Conservation (phyloP, 2,329 filamentous ascomycete species). For the Ceratocystis lukuohia region DNA sequence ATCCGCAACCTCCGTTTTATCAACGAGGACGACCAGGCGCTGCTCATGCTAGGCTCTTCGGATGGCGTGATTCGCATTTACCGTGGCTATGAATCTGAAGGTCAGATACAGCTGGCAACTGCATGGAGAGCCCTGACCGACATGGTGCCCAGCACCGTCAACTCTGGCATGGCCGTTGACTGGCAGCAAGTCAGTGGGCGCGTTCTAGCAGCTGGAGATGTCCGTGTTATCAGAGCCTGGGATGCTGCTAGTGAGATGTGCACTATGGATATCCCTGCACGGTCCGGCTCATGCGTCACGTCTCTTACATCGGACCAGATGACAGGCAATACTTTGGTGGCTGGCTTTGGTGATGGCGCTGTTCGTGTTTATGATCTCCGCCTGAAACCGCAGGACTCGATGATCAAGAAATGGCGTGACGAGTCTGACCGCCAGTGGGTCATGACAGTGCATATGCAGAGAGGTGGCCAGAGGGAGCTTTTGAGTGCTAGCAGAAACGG, state of each 20-base stretch:
- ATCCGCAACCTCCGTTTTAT: slow-evolving; percentile 96
- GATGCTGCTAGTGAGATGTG: slow-evolving; percentile 89
- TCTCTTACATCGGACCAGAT: slow-evolving; percentile 95
- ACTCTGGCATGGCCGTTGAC: slow-evolving; percentile 91
- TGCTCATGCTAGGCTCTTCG: slow-evolving; percentile 87
- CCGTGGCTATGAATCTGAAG: slow-evolving; percentile 71
- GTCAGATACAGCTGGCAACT: slow-evolving; percentile 70
- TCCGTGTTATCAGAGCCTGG: slow-evolving; percentile 92
- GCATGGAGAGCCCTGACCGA: slow-evolving; percentile 87
- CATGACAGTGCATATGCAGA: slow-evolving; percentile 90
- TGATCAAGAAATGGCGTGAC: slow-evolving; percentile 95
- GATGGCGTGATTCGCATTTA: slow-evolving; percentile 92
- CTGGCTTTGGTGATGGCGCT: slow-evolving; percentile 90
- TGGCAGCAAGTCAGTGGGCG: slow-evolving; percentile 98
- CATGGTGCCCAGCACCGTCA: slow-evolving; percentile 84
- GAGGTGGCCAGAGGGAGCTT: slow-evolving; percentile 82
- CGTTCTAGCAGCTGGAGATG: slow-evolving; percentile 88
- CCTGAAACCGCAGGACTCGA: slow-evolving; percentile 67
- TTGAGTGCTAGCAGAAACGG: slow-evolving; percentile 84
- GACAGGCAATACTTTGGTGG: slow-evolving; percentile 89
- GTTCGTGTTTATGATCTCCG: slow-evolving; percentile 90
- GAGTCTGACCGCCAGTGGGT: slow-evolving; percentile 79
- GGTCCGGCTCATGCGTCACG: slow-evolving; percentile 90
- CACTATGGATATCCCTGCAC: slow-evolving; percentile 82
- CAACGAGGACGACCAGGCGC: slow-evolving; percentile 93